Base-by-base conservation (phyloP, 2,329 filamentous ascomycete genomes). In the Pseudonectria foliicola region DNA sequence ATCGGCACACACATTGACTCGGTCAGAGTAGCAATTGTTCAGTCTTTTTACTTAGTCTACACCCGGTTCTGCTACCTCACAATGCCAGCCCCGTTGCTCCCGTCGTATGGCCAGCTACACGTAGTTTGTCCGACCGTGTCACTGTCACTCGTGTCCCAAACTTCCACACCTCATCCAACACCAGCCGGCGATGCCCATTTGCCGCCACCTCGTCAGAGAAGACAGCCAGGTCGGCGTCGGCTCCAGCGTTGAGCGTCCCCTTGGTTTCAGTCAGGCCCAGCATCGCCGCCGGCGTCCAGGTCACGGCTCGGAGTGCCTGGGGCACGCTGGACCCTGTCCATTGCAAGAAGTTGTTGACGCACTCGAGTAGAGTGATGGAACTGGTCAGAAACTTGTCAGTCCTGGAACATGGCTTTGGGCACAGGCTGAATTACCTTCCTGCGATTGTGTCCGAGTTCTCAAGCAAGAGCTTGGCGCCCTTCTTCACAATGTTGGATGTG, bases 391-490 rank as follows among this genome's bases (percentile, higher is more conserved):
- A 6, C 5, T 5, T 8, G 18, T 21, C 18, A 21, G 18, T 21
- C 18, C n/a, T 21, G 18, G 5, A 21, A 13, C 25, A 27, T 10
- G 8, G 24, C 13, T 7, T 15, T 21, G 26, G 18, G 18, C 5
- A 21, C 8, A 21, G 8, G 7, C n/a, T 26, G 23, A 4, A 49
- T 70, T 56, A 71, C 78, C 78, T 83, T 45, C 84, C 85, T 11
- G 85, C 86, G 53, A 93, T 86, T 39, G 76, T 84, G 21, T 83
- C 75, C 0, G 84, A 86, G 11, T 83, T 85, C 55, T 93, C 83
- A 1, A 93, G 68, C 3, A 84, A 79, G 25, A 95, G 62, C 36
- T 81, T 71, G 0, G 77, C 67, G 1, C 88, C 87, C 33, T 73
- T 75, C 64, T 90, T 90, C 40, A 83, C 61, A 44, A 82, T 77